A percentile compares a stretch with the other conserved stretches of the same genome.
Evolutionary conservation across 176 grass and related monocot species (phyloP).

Genomic region (Phragmites australis): DNA sequence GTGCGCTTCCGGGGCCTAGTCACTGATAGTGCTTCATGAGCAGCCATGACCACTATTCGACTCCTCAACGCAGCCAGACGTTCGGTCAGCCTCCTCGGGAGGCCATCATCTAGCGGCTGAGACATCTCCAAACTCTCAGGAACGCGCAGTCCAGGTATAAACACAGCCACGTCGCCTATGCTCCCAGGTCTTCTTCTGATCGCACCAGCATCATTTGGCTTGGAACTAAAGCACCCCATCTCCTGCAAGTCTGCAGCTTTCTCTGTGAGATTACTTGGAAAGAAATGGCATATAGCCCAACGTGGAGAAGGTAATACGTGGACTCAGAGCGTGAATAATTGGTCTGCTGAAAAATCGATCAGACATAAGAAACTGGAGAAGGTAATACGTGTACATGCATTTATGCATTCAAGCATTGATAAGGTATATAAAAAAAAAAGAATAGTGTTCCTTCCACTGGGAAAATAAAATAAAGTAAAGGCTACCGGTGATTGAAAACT

Average conservation of each 20-base stretch:
- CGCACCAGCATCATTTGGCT: conserved; percentile 42
- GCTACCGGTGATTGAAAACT: not conserved
- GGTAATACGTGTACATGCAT: not conserved
- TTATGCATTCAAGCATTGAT: conserved; percentile 1
- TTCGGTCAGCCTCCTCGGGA: conserved; percentile 52
- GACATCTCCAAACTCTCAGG: conserved; percentile 59
- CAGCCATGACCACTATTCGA: conserved; percentile 62
- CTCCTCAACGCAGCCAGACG: conserved; percentile 45
- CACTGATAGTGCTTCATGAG: conserved; percentile 53
- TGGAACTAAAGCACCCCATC: conserved; percentile 85
- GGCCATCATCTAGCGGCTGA: conserved; percentile 45
- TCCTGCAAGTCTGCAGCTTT: conserved; percentile 21
- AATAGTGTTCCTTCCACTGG: not conserved
- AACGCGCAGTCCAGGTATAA: conserved; percentile 62
- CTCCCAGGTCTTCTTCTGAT: conserved; percentile 54
- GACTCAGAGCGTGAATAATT: not conserved
- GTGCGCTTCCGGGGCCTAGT: conserved; percentile 60
- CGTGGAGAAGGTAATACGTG: not conserved
- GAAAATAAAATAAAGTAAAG: conserved; percentile 14
- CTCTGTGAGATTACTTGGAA: not conserved
- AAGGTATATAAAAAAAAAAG: not conserved
- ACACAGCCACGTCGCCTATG: conserved; percentile 90
- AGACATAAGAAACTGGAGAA: not conserved
- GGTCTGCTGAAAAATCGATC: not conserved
- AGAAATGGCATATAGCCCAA: not conserved